Conservation (phyloP, 441 rosid species). For the Arabidopsis hybrid region DNA sequence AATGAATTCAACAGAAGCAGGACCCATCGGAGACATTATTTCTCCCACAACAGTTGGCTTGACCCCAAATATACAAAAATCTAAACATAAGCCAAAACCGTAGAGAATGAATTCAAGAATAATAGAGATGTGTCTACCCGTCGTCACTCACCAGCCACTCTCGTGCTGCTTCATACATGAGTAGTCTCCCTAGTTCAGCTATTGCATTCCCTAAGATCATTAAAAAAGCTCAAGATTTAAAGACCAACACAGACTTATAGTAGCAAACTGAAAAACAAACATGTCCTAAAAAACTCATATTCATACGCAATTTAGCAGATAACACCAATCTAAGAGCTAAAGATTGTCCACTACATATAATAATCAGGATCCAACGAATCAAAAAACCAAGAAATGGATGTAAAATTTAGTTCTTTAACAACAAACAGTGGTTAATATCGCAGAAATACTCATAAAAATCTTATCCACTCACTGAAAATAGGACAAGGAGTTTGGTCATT, state of each 20-base stretch:
- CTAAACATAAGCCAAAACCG: background rate
- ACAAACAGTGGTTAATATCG: background rate
- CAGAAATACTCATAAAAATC: slow-evolving; percentile 1
- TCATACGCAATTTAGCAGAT: background rate
- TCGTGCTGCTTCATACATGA: slow-evolving; percentile 88
- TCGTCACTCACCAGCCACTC: slow-evolving; percentile 80
- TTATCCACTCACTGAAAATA: slow-evolving; percentile 67
- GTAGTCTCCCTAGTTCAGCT: slow-evolving; percentile 91
- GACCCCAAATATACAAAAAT: background rate
- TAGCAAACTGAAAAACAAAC: background rate
- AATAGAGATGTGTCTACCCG: slow-evolving; percentile 2
- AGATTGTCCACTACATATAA: background rate
- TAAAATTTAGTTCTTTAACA: background rate
- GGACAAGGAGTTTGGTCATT: slow-evolving; percentile 87
- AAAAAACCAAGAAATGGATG: background rate
- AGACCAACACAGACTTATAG: slow-evolving; percentile 5
- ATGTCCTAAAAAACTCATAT: background rate
- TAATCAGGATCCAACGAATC: background rate
- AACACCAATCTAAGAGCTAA: background rate
- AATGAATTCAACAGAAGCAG: slow-evolving; percentile 89
- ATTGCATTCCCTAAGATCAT: slow-evolving; percentile 69
- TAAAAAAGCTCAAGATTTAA: background rate
- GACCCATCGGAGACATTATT: slow-evolving; percentile 90
- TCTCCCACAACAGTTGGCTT: slow-evolving; percentile 89
- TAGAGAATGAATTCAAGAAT: background rate